Evolutionary conservation across 768 basidiomycete species (phyloP).

Genomic region (Boletus rubroflammeus): DNA sequence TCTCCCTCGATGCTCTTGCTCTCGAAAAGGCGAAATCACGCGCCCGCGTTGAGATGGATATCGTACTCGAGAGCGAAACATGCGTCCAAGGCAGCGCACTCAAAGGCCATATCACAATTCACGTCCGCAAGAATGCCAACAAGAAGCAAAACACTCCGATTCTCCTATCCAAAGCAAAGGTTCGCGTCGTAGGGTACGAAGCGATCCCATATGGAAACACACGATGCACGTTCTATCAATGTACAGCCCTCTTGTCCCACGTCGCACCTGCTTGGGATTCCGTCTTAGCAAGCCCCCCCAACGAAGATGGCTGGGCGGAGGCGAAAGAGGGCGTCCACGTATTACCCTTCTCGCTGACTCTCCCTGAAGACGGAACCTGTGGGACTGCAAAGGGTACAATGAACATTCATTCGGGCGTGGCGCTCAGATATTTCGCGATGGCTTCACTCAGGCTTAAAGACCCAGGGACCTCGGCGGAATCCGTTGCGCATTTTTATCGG

Average conservation of each 20-base stretch:
- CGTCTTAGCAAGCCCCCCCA: constrained; percentile 43
- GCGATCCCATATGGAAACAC: constrained; percentile 52
- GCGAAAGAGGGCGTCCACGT: constrained; percentile 64
- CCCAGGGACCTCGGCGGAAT: constrained; percentile 50
- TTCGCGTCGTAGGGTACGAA: constrained; percentile 85
- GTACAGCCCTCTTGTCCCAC: constrained; percentile 50
- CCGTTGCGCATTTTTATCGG: constrained; percentile 89
- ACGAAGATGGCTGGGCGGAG: constrained; percentile 59
- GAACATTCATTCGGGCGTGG: constrained; percentile 52
- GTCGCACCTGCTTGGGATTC: constrained; percentile 44
- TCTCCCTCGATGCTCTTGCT: constrained; percentile 32
- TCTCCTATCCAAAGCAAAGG: constrained; percentile 67
- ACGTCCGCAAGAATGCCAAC: constrained; percentile 51
- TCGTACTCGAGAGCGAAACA: constrained; percentile 68
- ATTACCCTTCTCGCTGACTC: constrained; percentile 68
- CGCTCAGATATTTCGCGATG: constrained; percentile 77
- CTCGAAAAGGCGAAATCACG: constrained; percentile 72
- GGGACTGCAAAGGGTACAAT: constrained; percentile 59
- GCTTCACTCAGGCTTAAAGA: constrained; percentile 77
- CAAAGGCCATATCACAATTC: constrained; percentile 65
- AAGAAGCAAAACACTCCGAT: constrained; percentile 51
- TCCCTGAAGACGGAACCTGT: constrained; percentile 53
- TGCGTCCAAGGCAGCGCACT: constrained; percentile 78
- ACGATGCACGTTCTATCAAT: constrained; percentile 83
- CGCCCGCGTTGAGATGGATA: constrained; percentile 78